A percentile compares a stretch with the other conserved stretches of the same genome.
Evolutionary conservation across 371 early-diverging fungal species (phyloP).

Genomic region (Saksenaea oblongispora): DNA sequence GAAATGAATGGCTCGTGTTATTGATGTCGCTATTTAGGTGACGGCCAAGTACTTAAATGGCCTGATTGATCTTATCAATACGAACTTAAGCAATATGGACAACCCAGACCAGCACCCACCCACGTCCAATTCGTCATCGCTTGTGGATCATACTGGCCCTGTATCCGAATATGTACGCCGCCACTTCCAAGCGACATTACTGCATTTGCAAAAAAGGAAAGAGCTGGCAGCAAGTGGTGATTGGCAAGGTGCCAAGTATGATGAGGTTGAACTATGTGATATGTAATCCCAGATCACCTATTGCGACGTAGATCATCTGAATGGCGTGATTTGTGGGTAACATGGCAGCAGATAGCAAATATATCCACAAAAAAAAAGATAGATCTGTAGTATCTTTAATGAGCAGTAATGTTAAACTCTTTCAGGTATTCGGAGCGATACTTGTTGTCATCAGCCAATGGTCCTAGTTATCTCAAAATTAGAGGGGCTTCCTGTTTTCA

Average conservation of each 20-base stretch:
- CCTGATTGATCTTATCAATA: constrained; percentile 85
- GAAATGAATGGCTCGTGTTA: not conserved
- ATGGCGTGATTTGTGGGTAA: constrained; percentile 4
- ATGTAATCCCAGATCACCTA: constrained; percentile 10
- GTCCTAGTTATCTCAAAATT: constrained; percentile 24
- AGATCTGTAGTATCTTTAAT: constrained; percentile 11
- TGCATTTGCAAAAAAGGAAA: constrained; percentile 41
- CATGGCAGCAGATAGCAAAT: not conserved
- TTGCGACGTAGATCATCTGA: not conserved
- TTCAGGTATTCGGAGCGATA: constrained; percentile 39
- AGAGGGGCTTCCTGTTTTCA: not conserved
- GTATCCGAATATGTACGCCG: constrained; percentile 58
- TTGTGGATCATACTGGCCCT: constrained; percentile 51
- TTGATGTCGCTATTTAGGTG: constrained; percentile 30
- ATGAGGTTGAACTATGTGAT: constrained; percentile 24
- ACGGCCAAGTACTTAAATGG: constrained; percentile 87
- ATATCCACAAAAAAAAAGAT: not conserved
- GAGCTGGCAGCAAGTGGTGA: constrained; percentile 17
- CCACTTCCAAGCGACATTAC: constrained; percentile 64
- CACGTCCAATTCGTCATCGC: constrained; percentile 60
- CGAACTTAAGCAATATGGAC: constrained; percentile 70
- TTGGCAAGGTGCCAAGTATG: constrained; percentile 30
- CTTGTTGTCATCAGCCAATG: constrained; percentile 40
- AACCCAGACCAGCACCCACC: constrained; percentile 65
- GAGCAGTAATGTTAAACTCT: constrained; percentile 23